Conservation (phyloP, 306 rosid species). For the Pyrus pyrifolia region DNA sequence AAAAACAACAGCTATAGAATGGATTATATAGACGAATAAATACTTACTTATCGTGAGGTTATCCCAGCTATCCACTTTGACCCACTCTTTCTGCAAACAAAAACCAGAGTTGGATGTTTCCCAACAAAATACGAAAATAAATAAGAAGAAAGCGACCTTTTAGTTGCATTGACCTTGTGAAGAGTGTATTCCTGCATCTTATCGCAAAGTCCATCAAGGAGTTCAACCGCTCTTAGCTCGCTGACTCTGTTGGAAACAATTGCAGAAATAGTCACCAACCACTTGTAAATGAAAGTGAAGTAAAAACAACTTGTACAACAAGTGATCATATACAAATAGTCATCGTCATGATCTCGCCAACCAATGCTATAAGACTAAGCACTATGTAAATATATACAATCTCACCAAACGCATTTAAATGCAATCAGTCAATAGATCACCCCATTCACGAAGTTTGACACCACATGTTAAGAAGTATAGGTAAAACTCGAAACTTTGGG, state of each 20-base stretch:
- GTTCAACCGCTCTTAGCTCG: constrained; percentile 86
- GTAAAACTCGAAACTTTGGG: neutral
- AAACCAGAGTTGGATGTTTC: neutral
- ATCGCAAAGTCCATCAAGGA: constrained; percentile 87
- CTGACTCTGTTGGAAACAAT: constrained; percentile 51
- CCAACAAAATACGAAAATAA: neutral
- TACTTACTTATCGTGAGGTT: constrained; percentile 54
- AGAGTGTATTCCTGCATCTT: constrained; percentile 94
- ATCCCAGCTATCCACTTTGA: constrained; percentile 78
- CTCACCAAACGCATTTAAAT: neutral
- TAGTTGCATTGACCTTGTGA: constrained; percentile 37
- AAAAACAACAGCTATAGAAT: neutral
- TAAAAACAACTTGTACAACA: neutral
- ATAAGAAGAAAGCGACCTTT: neutral
- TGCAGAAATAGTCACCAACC: constrained; percentile 4
- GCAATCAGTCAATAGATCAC: neutral
- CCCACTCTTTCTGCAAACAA: constrained; percentile 58
- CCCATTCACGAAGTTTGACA: neutral
- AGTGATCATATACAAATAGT: constrained; percentile 21
- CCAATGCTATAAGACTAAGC: neutral
- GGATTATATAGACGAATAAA: neutral
- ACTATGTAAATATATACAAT: neutral
- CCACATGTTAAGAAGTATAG: neutral
- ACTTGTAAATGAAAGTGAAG: neutral
- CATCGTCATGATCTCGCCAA: neutral